Evolutionary conservation across 2,329 filamentous ascomycete genomes (phyloP).

Genomic region (Trichoderma brevicompactum): DNA sequence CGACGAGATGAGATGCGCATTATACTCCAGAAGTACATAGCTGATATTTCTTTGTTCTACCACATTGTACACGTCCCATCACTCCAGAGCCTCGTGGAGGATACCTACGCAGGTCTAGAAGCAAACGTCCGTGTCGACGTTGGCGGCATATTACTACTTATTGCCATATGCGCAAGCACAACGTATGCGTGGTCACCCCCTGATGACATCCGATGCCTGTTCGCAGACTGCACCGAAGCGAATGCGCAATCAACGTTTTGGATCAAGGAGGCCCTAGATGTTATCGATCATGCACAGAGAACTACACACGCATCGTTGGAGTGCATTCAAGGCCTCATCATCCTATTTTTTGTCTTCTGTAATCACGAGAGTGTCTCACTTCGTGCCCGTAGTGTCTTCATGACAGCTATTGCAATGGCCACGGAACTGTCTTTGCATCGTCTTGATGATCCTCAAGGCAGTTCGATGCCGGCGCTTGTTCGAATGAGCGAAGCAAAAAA

Average conservation of each 20-base stretch:
- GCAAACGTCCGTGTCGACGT: constrained; percentile 34
- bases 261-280: constrained; percentile 43
- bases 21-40: constrained; percentile 40
- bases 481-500: constrained; percentile 36
- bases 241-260: constrained; percentile 40
- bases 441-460: constrained; percentile 42
- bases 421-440: constrained; percentile 47
- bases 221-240: constrained; percentile 37
- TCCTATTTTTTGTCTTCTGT: constrained; percentile 46
- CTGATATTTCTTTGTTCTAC: constrained; percentile 40
- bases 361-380: constrained; percentile 46
- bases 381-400: constrained; percentile 40
- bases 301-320: constrained; percentile 40
- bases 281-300: constrained; percentile 44
- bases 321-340: constrained; percentile 44
- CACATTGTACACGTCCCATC: constrained; percentile 41
- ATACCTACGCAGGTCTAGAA: constrained; percentile 40
- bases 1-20: constrained; percentile 40
- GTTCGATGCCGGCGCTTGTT: constrained; percentile 31
- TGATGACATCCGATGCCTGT: constrained; percentile 38
- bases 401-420: constrained; percentile 38
- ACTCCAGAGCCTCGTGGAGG: constrained; percentile 37
- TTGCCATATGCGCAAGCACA: constrained; percentile 40
- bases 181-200: constrained; percentile 41
- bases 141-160: constrained; percentile 37